A percentile compares a stretch with the other conserved stretches of the same genome.
These are phyloP conservation scores for Cucurbitaria berberidis DNA, from an alignment of 2,329 filamentous ascomycete species.

Conservation along the genomic window DNA sequence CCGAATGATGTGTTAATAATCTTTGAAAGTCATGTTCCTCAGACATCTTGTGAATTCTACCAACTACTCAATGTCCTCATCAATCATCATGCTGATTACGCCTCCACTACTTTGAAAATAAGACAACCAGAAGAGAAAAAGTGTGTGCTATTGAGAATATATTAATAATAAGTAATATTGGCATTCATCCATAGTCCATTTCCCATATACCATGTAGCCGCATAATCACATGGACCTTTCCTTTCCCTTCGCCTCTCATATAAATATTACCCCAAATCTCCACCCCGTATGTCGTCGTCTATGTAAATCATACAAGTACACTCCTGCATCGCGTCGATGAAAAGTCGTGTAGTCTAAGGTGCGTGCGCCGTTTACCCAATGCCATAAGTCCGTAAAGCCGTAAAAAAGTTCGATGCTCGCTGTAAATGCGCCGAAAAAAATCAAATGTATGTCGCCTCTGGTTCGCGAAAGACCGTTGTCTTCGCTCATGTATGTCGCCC, in stretches of 20 bases:
- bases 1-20: neutral
- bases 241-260: neutral
- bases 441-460: neutral
- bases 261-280: neutral
- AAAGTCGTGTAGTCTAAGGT: neutral
- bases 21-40: neutral
- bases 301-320: neutral
- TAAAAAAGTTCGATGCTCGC: neutral
- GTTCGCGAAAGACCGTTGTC: too few species aligned
- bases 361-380: neutral
- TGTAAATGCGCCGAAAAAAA: too few species aligned
- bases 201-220: neutral
- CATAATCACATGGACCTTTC: neutral
- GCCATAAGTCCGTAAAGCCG: slow-evolving; percentile 1
- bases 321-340: neutral
- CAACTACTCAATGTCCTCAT: too few species aligned
- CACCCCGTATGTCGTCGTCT: neutral
- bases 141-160: too few species aligned
- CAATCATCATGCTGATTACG: too few species aligned
- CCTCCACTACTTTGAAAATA: too few species aligned
- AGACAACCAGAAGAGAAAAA: too few species aligned
- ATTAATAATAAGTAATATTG: neutral
- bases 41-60: too few species aligned
- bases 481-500: too few species aligned
- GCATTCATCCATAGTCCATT: too few species aligned